Conservation (phyloP, 257 asterid species). For the Scutellaria baicalensis region DNA sequence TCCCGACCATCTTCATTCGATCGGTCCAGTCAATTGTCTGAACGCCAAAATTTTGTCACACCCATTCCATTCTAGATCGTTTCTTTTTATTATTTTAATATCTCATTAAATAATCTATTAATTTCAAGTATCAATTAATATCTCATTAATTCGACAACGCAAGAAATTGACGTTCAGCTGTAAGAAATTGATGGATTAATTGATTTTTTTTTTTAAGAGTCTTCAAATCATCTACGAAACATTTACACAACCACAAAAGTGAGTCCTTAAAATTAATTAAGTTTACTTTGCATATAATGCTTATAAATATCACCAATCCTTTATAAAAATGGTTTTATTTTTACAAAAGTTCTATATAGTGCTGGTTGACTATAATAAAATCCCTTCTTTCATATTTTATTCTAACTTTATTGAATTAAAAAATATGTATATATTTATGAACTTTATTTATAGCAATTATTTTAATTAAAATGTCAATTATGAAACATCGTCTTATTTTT, state of each 20-base stretch:
- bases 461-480: too few relatives aligned
- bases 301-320: too few relatives aligned
- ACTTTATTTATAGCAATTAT: too few relatives aligned
- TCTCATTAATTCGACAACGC: not conserved
- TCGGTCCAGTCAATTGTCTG: slow-evolving; percentile 22
- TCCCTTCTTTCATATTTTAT: too few relatives aligned
- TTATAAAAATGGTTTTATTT: too few relatives aligned
- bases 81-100: not conserved
- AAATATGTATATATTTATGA: too few relatives aligned
- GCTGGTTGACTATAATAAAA: too few relatives aligned
- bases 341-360: too few relatives aligned
- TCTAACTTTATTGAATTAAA: too few relatives aligned
- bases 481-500: too few relatives aligned
- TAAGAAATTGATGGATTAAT: slow-evolving; percentile 3
- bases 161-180: slow-evolving; percentile 12
- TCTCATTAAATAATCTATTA: not conserved
- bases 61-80: slow-evolving; percentile 1
- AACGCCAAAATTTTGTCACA: not conserved
- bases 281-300: too few relatives aligned
- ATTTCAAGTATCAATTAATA: not conserved
- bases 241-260: not conserved
- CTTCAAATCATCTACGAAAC: not conserved
- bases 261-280: not conserved
- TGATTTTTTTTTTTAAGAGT: not conserved
- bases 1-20: slow-evolving; percentile 19